Conservation (phyloP, 768 basidiomycete species). For the Hericium rajendrae region DNA sequence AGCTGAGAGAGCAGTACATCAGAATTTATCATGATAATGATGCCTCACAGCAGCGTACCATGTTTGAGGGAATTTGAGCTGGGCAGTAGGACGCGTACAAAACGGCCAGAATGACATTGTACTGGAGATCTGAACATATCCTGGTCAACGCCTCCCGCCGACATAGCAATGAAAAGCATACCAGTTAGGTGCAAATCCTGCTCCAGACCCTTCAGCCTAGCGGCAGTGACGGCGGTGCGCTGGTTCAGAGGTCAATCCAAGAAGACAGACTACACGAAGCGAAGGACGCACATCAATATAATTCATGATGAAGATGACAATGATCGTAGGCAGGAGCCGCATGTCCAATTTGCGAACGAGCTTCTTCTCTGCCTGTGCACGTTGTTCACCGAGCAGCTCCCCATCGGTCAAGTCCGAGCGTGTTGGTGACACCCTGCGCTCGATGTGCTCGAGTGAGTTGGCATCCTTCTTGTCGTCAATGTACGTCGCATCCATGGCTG, state of each 20-base stretch:
- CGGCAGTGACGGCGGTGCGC: constrained; percentile 30
- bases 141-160: neutral
- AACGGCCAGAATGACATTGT: constrained; percentile 40
- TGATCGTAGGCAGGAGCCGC: constrained; percentile 46
- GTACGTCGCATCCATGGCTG: neutral
- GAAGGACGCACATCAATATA: constrained; percentile 46
- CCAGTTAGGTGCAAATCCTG: constrained; percentile 21
- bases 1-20: neutral
- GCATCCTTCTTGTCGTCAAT: neutral
- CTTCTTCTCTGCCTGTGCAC: constrained; percentile 18
- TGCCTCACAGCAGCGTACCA: constrained; percentile 28
- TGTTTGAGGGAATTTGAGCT: constrained; percentile 58
- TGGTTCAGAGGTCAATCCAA: constrained; percentile 3
- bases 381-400: neutral
- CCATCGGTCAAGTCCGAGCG: neutral
- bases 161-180: neutral
- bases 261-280: constrained; percentile 1
- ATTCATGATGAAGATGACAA: constrained; percentile 56
- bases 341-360: constrained; percentile 49
- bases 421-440: neutral
- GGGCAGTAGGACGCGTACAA: constrained; percentile 53
- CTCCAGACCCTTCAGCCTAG: constrained; percentile 31
- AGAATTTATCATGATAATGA: neutral
- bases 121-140: constrained; percentile 34
- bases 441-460: neutral